Evolutionary conservation across 169 alveolate genomes (phyloP), one percentile per base, ranked within the genome.

Genomic region (Cryptosporidium sp.): DNA sequence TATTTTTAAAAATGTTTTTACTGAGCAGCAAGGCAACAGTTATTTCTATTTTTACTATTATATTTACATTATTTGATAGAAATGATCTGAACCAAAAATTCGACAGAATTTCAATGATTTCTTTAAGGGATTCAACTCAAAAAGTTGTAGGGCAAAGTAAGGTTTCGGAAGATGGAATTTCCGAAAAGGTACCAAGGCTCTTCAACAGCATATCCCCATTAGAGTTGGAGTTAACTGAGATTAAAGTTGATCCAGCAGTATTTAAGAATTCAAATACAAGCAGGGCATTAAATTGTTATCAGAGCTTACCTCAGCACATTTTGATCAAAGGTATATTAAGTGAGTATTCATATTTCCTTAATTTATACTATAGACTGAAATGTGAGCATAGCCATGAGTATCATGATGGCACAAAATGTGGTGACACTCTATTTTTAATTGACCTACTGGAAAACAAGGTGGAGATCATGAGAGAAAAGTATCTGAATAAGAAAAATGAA

Each of bases 371-470:
- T 35, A 50, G 52, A 33, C 29, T 73, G 51, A 73, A 29, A 37
- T 73, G 86, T 58, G 86, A 73, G 21, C 71, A 50, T 58, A 52
- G 33, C 2, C 71, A 73, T 39, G 86, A 73, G 5, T 73, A 73
- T 55, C 69, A 73, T 16, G 86, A 73, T 73, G 86, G 86, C 18
- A 37, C 86, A 33, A 73, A 8, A 55, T 73, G 86, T 39, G 86
- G 86, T 10, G 86, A 73, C 3, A 52, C 70, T 29, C 70, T 73
- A 12, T 73, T 29, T 33, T 18, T 73, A 16, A 73, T 73, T 9
- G 86, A 73, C 39, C 45, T 73, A 35, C 35, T 73, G 16, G 86
- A 73, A 23, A 73, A 45, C 29, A 58, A 55, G 41, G 71, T 35
- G 0, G 86, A 73, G 8, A 51, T 73, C 5, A n/a, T 73, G 39